A percentile compares a stretch with the other conserved stretches of the same genome.
These are phyloP conservation scores for Gymnopilus dilepis DNA, from an alignment of 768 basidiomycete species.

Conservation along the genomic window DNA sequence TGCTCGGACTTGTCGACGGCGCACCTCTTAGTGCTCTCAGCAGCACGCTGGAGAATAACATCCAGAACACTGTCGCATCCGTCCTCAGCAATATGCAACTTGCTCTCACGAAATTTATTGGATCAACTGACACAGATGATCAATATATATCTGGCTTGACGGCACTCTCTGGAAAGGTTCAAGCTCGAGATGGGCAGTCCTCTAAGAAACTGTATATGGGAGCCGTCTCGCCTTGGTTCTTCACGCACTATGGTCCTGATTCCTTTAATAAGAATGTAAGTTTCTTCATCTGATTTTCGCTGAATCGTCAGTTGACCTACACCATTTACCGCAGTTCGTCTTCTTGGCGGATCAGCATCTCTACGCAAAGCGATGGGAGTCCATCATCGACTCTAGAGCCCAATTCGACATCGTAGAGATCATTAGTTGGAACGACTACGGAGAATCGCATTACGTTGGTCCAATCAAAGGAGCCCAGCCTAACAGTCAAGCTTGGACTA, in stretches of 20 bases:
- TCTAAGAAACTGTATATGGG: slow-evolving; percentile 47
- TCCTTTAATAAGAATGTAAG: slow-evolving; percentile 77
- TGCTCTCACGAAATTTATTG: slow-evolving; percentile 45
- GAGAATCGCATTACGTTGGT: slow-evolving; percentile 81
- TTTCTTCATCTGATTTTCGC: slow-evolving; percentile 3
- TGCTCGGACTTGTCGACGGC: slow-evolving; percentile 18
- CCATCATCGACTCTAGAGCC: slow-evolving; percentile 59
- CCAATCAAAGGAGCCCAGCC: slow-evolving; percentile 78
- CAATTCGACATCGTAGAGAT: slow-evolving; percentile 65
- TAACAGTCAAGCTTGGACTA: slow-evolving; percentile 72
- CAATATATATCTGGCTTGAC: slow-evolving; percentile 54
- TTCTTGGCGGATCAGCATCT: slow-evolving; percentile 73
- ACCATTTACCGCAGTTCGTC: slow-evolving; percentile 56
- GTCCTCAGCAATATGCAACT: slow-evolving; percentile 32
- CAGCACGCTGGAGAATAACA: slow-evolving; percentile 18
- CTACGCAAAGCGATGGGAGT: slow-evolving; percentile 71
- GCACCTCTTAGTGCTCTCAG: slow-evolving; percentile 20
- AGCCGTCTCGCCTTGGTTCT: slow-evolving; percentile 78
- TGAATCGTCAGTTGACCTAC: too few relatives aligned
- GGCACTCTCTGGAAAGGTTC: slow-evolving; percentile 30
- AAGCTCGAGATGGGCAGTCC: slow-evolving; percentile 31
- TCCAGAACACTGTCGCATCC: slow-evolving; percentile 23
- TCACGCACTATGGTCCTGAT: slow-evolving; percentile 73
- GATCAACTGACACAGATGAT: slow-evolving; percentile 56
- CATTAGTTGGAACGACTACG: slow-evolving; percentile 76